Evolutionary conservation across 805 yeast genomes (phyloP).

Genomic region (Candida parachauliodes): DNA sequence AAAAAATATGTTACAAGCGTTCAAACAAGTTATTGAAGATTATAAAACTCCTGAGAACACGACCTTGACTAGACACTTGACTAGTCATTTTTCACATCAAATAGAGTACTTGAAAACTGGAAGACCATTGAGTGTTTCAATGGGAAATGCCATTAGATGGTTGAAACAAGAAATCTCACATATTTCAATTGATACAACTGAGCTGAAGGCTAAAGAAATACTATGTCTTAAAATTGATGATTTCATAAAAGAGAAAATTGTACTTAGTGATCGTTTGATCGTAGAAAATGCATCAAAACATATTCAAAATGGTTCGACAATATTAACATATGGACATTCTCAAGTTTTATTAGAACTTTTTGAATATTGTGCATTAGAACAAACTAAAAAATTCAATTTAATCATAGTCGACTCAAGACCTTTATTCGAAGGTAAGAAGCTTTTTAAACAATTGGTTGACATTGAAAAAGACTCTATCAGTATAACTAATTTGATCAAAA

Average conservation of each 20-base stretch:
- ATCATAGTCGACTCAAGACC: slow-evolving; percentile 93
- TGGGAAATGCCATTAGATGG: slow-evolving; percentile 99
- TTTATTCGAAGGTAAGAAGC: slow-evolving; percentile 82
- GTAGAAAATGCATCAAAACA: slow-evolving; percentile 76
- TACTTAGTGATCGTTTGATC: slow-evolving; percentile 77
- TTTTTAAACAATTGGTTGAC: slow-evolving; percentile 59
- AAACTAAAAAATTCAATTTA: slow-evolving; percentile 66
- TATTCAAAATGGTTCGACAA: slow-evolving; percentile 70
- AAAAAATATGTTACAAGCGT: slow-evolving; percentile 77
- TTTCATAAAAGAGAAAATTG: slow-evolving; percentile 81
- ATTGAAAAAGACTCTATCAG: slow-evolving; percentile 16
- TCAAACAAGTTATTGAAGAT: slow-evolving; percentile 72
- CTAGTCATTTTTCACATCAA: slow-evolving; percentile 84
- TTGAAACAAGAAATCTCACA: slow-evolving; percentile 87
- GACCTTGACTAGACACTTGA: slow-evolving; percentile 81
- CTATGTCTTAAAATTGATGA: slow-evolving; percentile 69
- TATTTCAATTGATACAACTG: slow-evolving; percentile 69
- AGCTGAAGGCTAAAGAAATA: slow-evolving; percentile 61
- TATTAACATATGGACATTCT: slow-evolving; percentile 86
- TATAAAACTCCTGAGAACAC: slow-evolving; percentile 84
- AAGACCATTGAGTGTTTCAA: slow-evolving; percentile 84
- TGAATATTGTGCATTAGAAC: slow-evolving; percentile 57
- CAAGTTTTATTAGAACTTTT: slow-evolving; percentile 76
- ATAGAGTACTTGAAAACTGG: slow-evolving; percentile 89
- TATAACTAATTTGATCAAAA: slow-evolving; percentile 41